Evolutionary conservation across 306 rosid genomes (phyloP), one percentile per base, ranked within the genome.

Genomic region (Citrullus amarus): DNA sequence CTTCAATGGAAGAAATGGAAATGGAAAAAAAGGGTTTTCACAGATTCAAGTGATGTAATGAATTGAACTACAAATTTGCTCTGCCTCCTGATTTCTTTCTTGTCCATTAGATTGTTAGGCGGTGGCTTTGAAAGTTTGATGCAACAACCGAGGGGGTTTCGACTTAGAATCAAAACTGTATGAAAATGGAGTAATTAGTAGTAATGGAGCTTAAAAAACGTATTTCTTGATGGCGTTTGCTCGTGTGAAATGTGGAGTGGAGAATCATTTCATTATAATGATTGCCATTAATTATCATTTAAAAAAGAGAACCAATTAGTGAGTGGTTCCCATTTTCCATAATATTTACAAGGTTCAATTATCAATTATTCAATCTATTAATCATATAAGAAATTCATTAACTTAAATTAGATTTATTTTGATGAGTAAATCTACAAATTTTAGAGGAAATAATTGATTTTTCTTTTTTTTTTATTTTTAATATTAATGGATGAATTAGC

Each of bases 1-100:
- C 22, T 72, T 72, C 22, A 25, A 48, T 72, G 59, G 76, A 71
- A 71, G 76, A 71, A 71, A 71, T 44, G 38, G 77, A 63, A n/a
- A 18, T 11, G 62, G 65, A 22, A 44, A 70, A 71, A 50, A 1
- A n/a, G 76, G 59, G 34, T 14, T 71, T 28, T 57, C 18, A 20
- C 36, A 43, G 54, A 69, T 69, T 22, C 56, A 43, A 44, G 36
- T 20, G 75, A 6, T 69, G 56, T 0, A 43, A 12, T 6, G 75
- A 43, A 67, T 34, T 63, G 70, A 46, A 53, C 6, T 69, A 6
- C 1, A 22, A 48, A 3, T 20, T 71, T 28, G 55, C n/a, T 41
- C 38, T 44, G 34, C 34, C n/a, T 44, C 8, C 56, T 22, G 54
- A 11, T 71, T 71, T 43, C 28, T 25, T 68, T 22, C 15, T 28